Evolutionary conservation across 2,329 filamentous ascomycete species (phyloP).

Genomic region (Penicillium sp.): DNA sequence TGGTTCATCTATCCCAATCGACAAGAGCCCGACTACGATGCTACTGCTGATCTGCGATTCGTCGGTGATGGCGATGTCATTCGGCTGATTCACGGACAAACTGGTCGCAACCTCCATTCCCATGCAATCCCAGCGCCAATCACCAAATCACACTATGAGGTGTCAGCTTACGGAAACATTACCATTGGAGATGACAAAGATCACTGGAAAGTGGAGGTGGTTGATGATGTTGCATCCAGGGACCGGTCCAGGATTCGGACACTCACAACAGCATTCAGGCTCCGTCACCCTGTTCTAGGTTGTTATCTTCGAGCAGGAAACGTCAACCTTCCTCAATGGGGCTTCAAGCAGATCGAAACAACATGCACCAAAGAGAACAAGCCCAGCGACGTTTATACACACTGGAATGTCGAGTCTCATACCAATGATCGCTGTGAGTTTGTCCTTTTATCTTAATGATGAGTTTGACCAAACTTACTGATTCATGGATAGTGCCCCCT

Average conservation of each 20-base stretch:
- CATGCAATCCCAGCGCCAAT: slow-evolving; percentile 86
- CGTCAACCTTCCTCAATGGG: slow-evolving; percentile 96
- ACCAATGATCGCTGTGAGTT: slow-evolving; percentile 83
- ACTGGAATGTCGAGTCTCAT: slow-evolving; percentile 98
- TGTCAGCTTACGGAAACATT: slow-evolving; percentile 92
- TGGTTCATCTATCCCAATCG: slow-evolving; percentile 99
- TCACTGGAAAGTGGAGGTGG: slow-evolving; percentile 91
- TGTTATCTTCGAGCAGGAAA: slow-evolving; percentile 96
- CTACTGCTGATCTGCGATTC: slow-evolving; percentile 68
- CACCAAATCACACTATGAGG: slow-evolving; percentile 85
- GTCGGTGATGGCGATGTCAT: slow-evolving; percentile 75
- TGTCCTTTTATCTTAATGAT: slow-evolving; percentile 20
- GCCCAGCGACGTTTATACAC: slow-evolving; percentile 87
- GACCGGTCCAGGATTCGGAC: slow-evolving; percentile 85
- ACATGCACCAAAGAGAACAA: slow-evolving; percentile 93
- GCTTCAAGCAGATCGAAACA: slow-evolving; percentile 99
- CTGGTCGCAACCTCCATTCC: slow-evolving; percentile 94
- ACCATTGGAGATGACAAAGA: slow-evolving; percentile 97
- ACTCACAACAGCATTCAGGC: slow-evolving; percentile 86
- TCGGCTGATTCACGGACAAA: slow-evolving; percentile 90
- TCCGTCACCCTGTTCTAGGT: slow-evolving; percentile 76
- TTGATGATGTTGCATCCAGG: slow-evolving; percentile 81
- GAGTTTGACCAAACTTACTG: slow-evolving; percentile 2
- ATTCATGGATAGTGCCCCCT: slow-evolving; percentile 66
- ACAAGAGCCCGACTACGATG: slow-evolving; percentile 67